Conservation (phyloP, 495 filamentous ascomycete species). For the Articulospora tetracladia region DNA sequence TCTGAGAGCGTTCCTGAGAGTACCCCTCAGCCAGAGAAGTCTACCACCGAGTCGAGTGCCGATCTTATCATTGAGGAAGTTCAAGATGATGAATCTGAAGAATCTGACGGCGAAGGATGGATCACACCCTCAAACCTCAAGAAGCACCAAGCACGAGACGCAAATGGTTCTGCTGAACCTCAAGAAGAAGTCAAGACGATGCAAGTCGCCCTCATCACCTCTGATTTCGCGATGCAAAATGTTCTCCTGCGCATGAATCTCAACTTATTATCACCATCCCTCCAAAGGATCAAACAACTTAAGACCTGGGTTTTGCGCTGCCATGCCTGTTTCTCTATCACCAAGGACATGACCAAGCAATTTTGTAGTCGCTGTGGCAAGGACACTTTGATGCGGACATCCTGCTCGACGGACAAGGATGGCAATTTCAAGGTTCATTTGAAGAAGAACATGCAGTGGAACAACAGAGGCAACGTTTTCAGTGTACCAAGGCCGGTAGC, state of each 20-base stretch:
- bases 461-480: constrained; percentile 83
- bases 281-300: constrained; percentile 73
- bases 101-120: constrained; percentile 76
- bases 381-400: constrained; percentile 77
- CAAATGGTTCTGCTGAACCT: constrained; percentile 41
- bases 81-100: constrained; percentile 38
- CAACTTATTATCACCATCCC: constrained; percentile 74
- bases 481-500: constrained; percentile 88
- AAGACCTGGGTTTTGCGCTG: constrained; percentile 88
- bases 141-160: constrained; percentile 69
- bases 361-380: constrained; percentile 93
- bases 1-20: neutral
- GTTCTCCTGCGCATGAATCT: constrained; percentile 92
- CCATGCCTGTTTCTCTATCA: constrained; percentile 87
- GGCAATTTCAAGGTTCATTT: constrained; percentile 85
- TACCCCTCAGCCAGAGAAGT: neutral
- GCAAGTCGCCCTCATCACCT: constrained; percentile 82
- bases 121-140: constrained; percentile 93
- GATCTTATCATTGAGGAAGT: constrained; percentile 10
- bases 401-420: constrained; percentile 73
- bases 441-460: constrained; percentile 95
- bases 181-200: constrained; percentile 55
- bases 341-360: constrained; percentile 81
- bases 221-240: constrained; percentile 97
- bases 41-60: neutral